Evolutionary conservation across 148 eudicot genomes (phyloP).

Genomic region (Rhododendron mucronatum): DNA sequence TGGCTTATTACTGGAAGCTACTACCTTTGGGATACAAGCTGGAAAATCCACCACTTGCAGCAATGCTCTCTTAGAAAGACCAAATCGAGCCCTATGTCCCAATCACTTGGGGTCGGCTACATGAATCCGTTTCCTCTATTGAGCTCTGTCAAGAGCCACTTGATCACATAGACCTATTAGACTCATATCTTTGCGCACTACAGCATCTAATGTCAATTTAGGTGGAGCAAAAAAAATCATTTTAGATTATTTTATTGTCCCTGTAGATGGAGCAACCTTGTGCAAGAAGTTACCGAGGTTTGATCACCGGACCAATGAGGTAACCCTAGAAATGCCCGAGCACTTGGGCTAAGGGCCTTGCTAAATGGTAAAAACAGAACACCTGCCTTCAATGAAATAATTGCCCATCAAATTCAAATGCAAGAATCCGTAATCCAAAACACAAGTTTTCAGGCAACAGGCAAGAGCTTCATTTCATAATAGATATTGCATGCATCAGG

Average conservation of each 20-base stretch:
- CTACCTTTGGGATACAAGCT: neutral
- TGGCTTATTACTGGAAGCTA: neutral
- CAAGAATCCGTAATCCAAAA: neutral
- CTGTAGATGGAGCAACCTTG: neutral
- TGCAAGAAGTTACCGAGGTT: neutral
- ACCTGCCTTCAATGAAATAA: neutral
- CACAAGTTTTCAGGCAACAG: neutral
- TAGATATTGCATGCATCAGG: neutral
- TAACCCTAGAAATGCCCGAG: neutral
- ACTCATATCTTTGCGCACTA: no score
- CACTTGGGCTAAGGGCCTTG: neutral
- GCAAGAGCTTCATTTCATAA: neutral
- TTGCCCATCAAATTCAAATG: neutral
- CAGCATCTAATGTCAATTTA: no score
- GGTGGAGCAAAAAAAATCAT: neutral
- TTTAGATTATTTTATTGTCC: neutral
- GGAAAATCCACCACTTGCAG: neutral
- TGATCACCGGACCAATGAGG: neutral
- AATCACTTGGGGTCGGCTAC: no score
- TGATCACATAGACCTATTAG: no score
- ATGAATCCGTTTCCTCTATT: no score
- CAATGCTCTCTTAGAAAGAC: neutral
- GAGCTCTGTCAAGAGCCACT: no score
- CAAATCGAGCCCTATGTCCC: no score
- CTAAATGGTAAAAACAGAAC: neutral